Evolutionary conservation across 257 asterid genomes (phyloP).

Genomic region (Rehmannia glutinosa): DNA sequence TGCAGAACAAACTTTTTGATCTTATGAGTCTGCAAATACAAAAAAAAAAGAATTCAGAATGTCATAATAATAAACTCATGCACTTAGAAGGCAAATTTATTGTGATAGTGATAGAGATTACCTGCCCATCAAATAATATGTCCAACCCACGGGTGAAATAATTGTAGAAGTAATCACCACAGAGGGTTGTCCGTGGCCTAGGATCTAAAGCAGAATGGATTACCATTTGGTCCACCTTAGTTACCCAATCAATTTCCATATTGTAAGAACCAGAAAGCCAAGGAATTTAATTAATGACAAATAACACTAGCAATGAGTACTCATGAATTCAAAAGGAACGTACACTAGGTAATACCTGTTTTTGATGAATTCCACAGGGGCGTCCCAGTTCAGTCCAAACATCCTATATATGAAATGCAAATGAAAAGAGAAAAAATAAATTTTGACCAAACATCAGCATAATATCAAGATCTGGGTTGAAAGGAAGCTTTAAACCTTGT

Average conservation of each 20-base stretch:
- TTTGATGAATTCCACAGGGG: slow-evolving; percentile 79
- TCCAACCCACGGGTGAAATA: slow-evolving; percentile 81
- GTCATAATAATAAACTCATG: neutral
- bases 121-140: slow-evolving; percentile 85
- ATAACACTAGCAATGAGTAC: neutral
- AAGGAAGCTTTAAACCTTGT: too few relatives aligned
- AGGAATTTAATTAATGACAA: too few relatives aligned
- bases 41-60: slow-evolving; percentile 12
- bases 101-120: slow-evolving; percentile 16
- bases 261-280: slow-evolving; percentile 2
- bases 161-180: slow-evolving; percentile 86
- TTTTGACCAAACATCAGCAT: neutral
- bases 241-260: slow-evolving; percentile 17
- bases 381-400: slow-evolving; percentile 91
- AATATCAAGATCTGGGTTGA: too few relatives aligned
- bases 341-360: slow-evolving; percentile 17
- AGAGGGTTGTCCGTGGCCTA: slow-evolving; percentile 69
- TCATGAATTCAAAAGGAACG: neutral
- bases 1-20: slow-evolving; percentile 85
- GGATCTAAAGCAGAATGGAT: slow-evolving; percentile 88
- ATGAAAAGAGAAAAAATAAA: neutral
- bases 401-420: slow-evolving; percentile 43
- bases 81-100: too few relatives aligned
- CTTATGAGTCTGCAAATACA: slow-evolving; percentile 62
- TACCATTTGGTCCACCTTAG: slow-evolving; percentile 86